A percentile compares a stretch with the other conserved stretches of the same genome.
These are phyloP conservation scores for Pezicula carpinea DNA, from an alignment of 2,329 filamentous ascomycete genomes.

Conservation along the genomic window DNA sequence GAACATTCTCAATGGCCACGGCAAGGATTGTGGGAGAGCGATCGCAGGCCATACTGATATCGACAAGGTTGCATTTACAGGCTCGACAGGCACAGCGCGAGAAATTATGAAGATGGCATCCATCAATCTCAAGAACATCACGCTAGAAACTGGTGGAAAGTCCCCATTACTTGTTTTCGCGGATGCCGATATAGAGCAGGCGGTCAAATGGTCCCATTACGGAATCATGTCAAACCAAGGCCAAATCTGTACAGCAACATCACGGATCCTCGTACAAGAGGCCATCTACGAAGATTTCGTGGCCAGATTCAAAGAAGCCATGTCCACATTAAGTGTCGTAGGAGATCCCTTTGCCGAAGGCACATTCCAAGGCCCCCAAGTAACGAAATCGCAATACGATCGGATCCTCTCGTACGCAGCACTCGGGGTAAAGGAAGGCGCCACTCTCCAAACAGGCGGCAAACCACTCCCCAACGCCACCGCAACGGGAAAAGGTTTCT, in stretches of 20 bases:
- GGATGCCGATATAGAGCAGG: slow-evolving; percentile 58
- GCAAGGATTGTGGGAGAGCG: slow-evolving; percentile 59
- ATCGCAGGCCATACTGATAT: slow-evolving; percentile 60
- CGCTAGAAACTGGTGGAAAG: slow-evolving; percentile 60
- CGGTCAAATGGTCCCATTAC: slow-evolving; percentile 58
- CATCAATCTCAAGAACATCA: slow-evolving; percentile 56
- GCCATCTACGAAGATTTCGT: slow-evolving; percentile 56
- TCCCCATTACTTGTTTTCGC: slow-evolving; percentile 56
- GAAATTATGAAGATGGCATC: slow-evolving; percentile 68
- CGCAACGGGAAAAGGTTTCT: slow-evolving; percentile 53
- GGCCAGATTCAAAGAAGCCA: slow-evolving; percentile 52
- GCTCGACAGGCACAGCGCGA: slow-evolving; percentile 63
- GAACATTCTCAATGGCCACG: slow-evolving; percentile 67
- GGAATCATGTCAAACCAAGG: slow-evolving; percentile 41
- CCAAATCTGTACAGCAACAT: slow-evolving; percentile 58
- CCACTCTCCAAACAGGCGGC: slow-evolving; percentile 56
- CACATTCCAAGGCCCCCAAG: slow-evolving; percentile 68
- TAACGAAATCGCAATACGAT: slow-evolving; percentile 64
- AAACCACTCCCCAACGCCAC: slow-evolving; percentile 35
- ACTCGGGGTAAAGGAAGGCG: slow-evolving; percentile 60
- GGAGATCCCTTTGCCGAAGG: slow-evolving; percentile 62
- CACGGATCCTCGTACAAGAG: slow-evolving; percentile 56
- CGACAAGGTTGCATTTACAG: slow-evolving; percentile 73
- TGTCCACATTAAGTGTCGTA: slow-evolving; percentile 46
- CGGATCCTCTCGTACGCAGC: slow-evolving; percentile 58